These are phyloP conservation scores for Skeletonema marinoi DNA, from an alignment of 108 stramenopile genomes.

Conservation along the genomic window DNA sequence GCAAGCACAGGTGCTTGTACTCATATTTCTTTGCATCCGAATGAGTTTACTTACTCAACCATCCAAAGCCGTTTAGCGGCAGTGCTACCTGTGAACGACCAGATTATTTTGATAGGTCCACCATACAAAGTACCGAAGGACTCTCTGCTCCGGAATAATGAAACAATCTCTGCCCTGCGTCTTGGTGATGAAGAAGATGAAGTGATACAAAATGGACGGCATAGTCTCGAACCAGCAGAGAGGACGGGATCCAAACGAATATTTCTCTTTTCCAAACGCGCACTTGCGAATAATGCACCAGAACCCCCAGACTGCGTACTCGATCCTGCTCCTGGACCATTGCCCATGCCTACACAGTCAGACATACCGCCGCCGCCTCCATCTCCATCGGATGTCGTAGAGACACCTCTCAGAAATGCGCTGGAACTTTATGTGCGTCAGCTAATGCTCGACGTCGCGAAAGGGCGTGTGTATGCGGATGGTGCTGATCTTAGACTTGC, in stretches of 20 bases:
- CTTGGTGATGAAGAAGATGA: conserved; percentile 83
- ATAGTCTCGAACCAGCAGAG: conserved; percentile 69
- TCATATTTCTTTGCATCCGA: conserved; percentile 27
- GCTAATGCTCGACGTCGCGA: conserved; percentile 73
- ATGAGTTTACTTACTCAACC: conserved; percentile 65
- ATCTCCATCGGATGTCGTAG: conserved; percentile 25
- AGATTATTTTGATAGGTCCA: conserved; percentile 81
- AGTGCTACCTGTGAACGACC: conserved; percentile 72
- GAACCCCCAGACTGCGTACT: conserved; percentile 69
- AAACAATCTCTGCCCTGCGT: conserved; percentile 69
- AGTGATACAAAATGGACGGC: conserved; percentile 2
- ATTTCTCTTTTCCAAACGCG: conserved; percentile 82
- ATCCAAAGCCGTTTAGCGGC: conserved; percentile 72
- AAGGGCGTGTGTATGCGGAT: conserved; percentile 76
- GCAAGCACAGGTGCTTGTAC: conserved; percentile 40
- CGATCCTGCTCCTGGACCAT: conserved; percentile 65
- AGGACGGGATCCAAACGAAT: conserved; percentile 75
- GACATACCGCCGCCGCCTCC: conserved; percentile 57
- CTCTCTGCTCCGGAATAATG: conserved; percentile 68
- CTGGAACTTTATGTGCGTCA: conserved; percentile 78
- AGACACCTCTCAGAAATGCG: conserved; percentile 73
- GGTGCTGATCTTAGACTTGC: conserved; percentile 73
- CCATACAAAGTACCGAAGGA: conserved; percentile 88
- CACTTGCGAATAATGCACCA: conserved; percentile 72
- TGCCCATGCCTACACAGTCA: conserved; percentile 13